Conservation (phyloP, 495 filamentous ascomycete species). For the Neurospora pannonica region DNA sequence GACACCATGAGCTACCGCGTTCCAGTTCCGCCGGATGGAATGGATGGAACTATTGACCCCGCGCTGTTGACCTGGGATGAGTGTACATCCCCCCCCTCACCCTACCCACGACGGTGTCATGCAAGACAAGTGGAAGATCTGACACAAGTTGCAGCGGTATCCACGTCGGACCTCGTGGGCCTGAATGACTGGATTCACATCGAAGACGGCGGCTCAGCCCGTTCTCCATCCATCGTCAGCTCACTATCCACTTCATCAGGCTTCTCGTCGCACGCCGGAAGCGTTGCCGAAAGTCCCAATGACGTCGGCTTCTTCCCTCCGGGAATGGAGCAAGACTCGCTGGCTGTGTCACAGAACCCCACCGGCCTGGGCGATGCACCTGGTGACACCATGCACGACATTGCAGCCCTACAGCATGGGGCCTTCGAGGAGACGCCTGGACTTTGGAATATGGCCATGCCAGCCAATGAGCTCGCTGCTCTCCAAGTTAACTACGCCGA, state of each 20-base stretch:
- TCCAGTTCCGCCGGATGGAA: not conserved
- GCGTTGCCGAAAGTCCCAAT: rapidly evolving
- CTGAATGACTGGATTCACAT: rapidly evolving
- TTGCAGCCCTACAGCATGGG: not conserved
- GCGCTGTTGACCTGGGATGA: not conserved
- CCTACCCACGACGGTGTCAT: not conserved
- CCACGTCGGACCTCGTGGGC: not conserved
- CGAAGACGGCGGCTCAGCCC: not conserved
- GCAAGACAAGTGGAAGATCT: not conserved
- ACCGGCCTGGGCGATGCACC: not conserved
- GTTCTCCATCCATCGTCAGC: not conserved
- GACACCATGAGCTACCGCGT: not conserved
- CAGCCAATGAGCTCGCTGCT: not conserved
- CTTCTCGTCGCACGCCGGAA: not conserved
- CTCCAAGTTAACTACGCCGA: not conserved
- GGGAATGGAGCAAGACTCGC: not conserved
- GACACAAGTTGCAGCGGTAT: not conserved
- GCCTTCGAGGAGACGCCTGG: not conserved
- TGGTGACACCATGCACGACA: not conserved
- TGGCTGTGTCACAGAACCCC: not conserved
- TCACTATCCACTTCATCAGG: not conserved
- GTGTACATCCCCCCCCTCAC: not conserved
- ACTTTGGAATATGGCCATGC: not conserved
- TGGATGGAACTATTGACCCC: not conserved
- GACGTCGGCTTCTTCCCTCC: not conserved